Percentiles rank a stretch among this genome's conserved stretches.
Conservation (phyloP, 768 basidiomycete species). For the Termitomyces sp. region DNA sequence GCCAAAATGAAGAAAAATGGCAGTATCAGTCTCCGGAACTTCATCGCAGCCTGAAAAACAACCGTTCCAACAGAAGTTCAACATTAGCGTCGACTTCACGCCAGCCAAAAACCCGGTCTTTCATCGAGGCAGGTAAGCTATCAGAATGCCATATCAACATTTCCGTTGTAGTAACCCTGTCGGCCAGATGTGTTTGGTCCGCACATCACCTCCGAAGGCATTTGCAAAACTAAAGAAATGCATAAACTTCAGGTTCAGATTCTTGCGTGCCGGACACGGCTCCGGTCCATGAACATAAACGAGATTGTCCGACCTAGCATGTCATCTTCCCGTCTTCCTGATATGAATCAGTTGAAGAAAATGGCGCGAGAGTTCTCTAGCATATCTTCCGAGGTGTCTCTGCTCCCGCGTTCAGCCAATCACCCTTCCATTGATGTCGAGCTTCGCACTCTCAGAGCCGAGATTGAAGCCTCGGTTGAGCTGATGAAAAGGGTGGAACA, state of each 20-base stretch:
- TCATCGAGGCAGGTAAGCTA: not conserved
- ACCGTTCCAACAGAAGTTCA: not conserved
- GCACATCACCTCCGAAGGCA: conserved; percentile 27
- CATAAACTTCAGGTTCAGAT: conserved; percentile 44
- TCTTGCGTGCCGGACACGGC: conserved; percentile 47
- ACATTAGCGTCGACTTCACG: not conserved
- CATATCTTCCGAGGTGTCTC: conserved; percentile 39
- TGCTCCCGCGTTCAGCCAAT: conserved; percentile 38
- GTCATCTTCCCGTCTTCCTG: conserved; percentile 45
- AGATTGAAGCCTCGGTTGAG: conserved; percentile 46
- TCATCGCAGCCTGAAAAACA: not conserved
- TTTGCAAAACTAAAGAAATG: conserved; percentile 32
- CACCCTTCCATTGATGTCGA: conserved; percentile 47
- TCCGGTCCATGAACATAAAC: conserved; percentile 58
- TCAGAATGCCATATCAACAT: not conserved
- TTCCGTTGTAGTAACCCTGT: not conserved
- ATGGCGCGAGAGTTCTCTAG: conserved; percentile 42
- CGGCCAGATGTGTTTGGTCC: conserved; percentile 56
- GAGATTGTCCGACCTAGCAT: conserved; percentile 42
- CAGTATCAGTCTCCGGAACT: not conserved
- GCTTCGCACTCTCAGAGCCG: conserved; percentile 52
- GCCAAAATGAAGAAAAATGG: not conserved
- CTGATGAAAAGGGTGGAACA: conserved; percentile 46
- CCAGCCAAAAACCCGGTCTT: not conserved
- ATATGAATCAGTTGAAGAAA: conserved; percentile 36